Percentiles rank a stretch among this genome's conserved stretches.
These are phyloP conservation scores for Leptodermis oblonga DNA, from an alignment of 257 asterid genomes.

Conservation along the genomic window DNA sequence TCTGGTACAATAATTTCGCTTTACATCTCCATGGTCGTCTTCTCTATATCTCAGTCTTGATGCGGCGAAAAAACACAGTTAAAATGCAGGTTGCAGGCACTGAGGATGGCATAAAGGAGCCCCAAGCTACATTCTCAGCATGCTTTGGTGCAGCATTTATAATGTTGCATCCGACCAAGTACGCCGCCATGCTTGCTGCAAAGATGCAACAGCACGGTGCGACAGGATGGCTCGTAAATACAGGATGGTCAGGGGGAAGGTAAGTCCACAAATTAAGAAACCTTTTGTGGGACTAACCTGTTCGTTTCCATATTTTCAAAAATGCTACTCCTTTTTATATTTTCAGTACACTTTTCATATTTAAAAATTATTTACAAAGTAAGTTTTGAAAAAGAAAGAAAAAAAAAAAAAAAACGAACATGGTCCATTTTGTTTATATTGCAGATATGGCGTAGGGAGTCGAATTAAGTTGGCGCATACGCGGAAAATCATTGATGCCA, in stretches of 20 bases:
- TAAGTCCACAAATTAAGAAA: conserved; percentile 28
- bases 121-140: conserved; percentile 88
- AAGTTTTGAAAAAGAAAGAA: too few species aligned
- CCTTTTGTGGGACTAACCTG: too few species aligned
- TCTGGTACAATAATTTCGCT: conserved; percentile 32
- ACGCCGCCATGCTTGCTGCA: conserved; percentile 85
- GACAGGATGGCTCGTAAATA: conserved; percentile 91
- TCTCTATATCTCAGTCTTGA: neutral
- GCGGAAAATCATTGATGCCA: conserved; percentile 82
- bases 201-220: conserved; percentile 86
- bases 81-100: conserved; percentile 79
- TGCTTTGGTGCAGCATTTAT: conserved; percentile 96
- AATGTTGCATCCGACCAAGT: conserved; percentile 87
- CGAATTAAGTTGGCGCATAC: conserved; percentile 85
- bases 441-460: conserved; percentile 79
- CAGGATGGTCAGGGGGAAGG: conserved; percentile 99
- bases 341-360: too few species aligned
- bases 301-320: too few species aligned
- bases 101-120: conserved; percentile 91
- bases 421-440: neutral
- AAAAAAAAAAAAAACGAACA: too few species aligned
- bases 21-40: neutral
- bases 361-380: too few species aligned
- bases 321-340: too few species aligned
- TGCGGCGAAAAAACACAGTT: neutral